A percentile compares a stretch with the other conserved stretches of the same genome.
These are phyloP conservation scores for Colletotrichum lini DNA, from an alignment of 2,329 filamentous ascomycete species.

Conservation along the genomic window DNA sequence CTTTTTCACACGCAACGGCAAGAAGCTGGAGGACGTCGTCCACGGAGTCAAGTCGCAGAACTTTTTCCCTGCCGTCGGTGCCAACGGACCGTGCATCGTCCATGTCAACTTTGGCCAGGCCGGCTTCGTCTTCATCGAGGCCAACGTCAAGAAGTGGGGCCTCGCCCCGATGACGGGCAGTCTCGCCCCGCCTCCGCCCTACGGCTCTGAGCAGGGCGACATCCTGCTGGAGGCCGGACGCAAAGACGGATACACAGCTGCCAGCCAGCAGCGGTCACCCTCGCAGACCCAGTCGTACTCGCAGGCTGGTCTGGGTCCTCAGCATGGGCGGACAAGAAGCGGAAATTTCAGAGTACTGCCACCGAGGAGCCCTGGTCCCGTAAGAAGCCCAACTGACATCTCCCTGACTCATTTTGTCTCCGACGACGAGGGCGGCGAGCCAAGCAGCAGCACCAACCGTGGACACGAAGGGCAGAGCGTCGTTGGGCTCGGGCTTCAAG, in stretches of 20 bases:
- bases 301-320: constrained; percentile 60
- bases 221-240: constrained; percentile 91
- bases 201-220: constrained; percentile 96
- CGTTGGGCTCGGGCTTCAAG: constrained; percentile 64
- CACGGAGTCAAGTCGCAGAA: constrained; percentile 96
- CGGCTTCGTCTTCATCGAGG: constrained; percentile 98
- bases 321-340: constrained; percentile 81
- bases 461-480: constrained; percentile 49
- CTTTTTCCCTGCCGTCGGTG: constrained; percentile 97
- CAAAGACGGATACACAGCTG: constrained; percentile 68
- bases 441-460: constrained; percentile 48
- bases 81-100: constrained; percentile 91
- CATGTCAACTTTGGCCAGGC: constrained; percentile 99
- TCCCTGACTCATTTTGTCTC: constrained; percentile 89
- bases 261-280: constrained; percentile 61
- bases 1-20: constrained; percentile 98
- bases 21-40: constrained; percentile 93
- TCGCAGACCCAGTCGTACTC: constrained; percentile 58
- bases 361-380: constrained; percentile 88
- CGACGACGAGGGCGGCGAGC: constrained; percentile 79
- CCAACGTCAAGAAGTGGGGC: constrained; percentile 99
- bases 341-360: constrained; percentile 82
- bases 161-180: constrained; percentile 96
- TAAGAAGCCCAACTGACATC: constrained; percentile 94
- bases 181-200: constrained; percentile 93